Evolutionary conservation across 305 asterid species (phyloP).

Genomic region (Galium porrigens): DNA sequence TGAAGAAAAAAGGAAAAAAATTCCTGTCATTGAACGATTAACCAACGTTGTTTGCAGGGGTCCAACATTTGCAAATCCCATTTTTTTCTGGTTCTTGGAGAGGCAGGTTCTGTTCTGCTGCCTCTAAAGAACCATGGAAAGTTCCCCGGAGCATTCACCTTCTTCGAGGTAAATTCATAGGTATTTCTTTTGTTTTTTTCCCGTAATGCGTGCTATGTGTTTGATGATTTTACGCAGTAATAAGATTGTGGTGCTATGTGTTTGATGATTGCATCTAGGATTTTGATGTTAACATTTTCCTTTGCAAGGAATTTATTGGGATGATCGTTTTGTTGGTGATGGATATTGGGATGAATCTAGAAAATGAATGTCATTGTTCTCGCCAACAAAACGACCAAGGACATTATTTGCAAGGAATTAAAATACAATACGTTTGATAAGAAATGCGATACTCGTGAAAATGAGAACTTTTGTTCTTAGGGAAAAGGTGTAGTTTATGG

Average conservation of each 20-base stretch:
- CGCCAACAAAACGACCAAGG: no score
- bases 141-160: constrained; percentile 24
- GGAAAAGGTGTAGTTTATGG: background rate
- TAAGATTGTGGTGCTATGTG: constrained; percentile 1
- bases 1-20: background rate
- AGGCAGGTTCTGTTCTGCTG: constrained; percentile 21
- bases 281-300: background rate
- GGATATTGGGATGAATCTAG: background rate
- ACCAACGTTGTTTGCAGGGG: constrained; percentile 28
- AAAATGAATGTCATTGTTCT: background rate
- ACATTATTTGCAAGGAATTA: no score
- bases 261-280: constrained; percentile 1
- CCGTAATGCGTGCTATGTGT: background rate
- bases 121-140: constrained; percentile 52
- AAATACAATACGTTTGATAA: background rate
- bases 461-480: background rate
- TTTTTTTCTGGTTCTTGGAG: constrained; percentile 29
- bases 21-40: constrained; percentile 6
- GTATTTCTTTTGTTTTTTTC: background rate
- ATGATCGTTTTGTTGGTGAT: background rate
- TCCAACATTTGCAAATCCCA: constrained; percentile 18
- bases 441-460: background rate
- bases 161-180: constrained; percentile 31
- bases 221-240: background rate
- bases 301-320: background rate